phyloP scores from a whole-genome alignment of 1,139 yeast species.

The Hanseniaspora sp. region DNA sequence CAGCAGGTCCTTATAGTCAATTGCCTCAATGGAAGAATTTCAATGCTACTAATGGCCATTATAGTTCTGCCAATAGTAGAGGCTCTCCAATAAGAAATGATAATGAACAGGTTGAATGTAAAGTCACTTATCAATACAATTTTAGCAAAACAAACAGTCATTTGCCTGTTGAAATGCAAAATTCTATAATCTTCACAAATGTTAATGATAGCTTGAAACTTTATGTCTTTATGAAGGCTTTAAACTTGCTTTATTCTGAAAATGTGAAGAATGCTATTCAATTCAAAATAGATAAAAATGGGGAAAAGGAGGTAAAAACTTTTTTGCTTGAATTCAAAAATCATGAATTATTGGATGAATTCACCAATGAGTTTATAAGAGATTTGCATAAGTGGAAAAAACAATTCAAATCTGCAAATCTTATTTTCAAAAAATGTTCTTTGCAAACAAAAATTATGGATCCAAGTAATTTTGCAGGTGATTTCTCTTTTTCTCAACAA shows the following conservation, averaged over 20 bases:
- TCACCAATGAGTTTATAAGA: constrained; percentile 3
- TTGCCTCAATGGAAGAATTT: no score
- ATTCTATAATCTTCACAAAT: constrained; percentile 9
- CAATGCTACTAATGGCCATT: no score
- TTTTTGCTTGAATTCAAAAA: neutral
- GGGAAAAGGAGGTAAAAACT: constrained; percentile 3
- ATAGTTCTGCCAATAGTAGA: no score
- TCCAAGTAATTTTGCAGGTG: neutral
- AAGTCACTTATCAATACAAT: neutral
- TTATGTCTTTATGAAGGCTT: neutral
- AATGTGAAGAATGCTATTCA: neutral
- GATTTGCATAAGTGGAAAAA: constrained; percentile 2
- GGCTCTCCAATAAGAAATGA: neutral
- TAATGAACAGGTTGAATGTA: neutral
- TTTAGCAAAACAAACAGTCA: neutral
- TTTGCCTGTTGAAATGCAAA: neutral
- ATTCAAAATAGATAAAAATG: constrained; percentile 4
- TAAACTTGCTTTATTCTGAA: neutral
- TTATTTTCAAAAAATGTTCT: constrained; percentile 10
- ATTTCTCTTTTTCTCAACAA: neutral
- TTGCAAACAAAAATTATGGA: constrained; percentile 1
- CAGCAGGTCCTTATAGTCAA: no score
- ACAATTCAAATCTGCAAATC: neutral
- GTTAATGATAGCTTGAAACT: neutral
- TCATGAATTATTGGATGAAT: neutral